phyloP scores from a whole-genome alignment of 495 filamentous ascomycete species.

The Hypoxylon fragiforme region DNA sequence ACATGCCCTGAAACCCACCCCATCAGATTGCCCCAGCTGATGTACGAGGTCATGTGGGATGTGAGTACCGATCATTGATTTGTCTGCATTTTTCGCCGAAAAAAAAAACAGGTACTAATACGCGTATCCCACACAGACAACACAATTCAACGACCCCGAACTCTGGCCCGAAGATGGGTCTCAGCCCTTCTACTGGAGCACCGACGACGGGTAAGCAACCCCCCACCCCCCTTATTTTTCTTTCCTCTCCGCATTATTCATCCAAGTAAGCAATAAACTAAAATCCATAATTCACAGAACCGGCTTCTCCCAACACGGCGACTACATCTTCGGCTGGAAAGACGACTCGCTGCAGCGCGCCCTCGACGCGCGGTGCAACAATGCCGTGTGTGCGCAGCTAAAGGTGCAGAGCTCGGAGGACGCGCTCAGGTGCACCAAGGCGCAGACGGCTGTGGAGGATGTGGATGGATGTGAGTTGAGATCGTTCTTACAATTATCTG shows the following conservation, averaged over 20 bases:
- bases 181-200: slow-evolving; percentile 41
- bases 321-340: slow-evolving; percentile 42
- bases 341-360: slow-evolving; percentile 43
- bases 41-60: slow-evolving; percentile 43
- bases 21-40: slow-evolving; percentile 41
- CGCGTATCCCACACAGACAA: slow-evolving; percentile 29
- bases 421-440: slow-evolving; percentile 42
- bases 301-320: slow-evolving; percentile 43
- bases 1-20: slow-evolving; percentile 66
- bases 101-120: background rate
- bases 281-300: slow-evolving; percentile 10
- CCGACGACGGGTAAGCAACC: slow-evolving; percentile 38
- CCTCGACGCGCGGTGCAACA: slow-evolving; percentile 41
- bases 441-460: slow-evolving; percentile 38
- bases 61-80: slow-evolving; percentile 31
- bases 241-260: slow-evolving; percentile 8
- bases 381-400: slow-evolving; percentile 39
- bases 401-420: slow-evolving; percentile 37
- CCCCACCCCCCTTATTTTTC: too few relatives aligned
- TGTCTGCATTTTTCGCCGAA: background rate
- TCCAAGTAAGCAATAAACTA: background rate
- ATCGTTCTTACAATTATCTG: background rate
- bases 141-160: slow-evolving; percentile 39
- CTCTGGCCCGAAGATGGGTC: slow-evolving; percentile 43
- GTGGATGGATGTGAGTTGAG: slow-evolving; percentile 41